A percentile compares a stretch with the other conserved stretches of the same genome.
phyloP scores from a whole-genome alignment of 2,329 filamentous ascomycete species.

The Botrytis medusae region DNA sequence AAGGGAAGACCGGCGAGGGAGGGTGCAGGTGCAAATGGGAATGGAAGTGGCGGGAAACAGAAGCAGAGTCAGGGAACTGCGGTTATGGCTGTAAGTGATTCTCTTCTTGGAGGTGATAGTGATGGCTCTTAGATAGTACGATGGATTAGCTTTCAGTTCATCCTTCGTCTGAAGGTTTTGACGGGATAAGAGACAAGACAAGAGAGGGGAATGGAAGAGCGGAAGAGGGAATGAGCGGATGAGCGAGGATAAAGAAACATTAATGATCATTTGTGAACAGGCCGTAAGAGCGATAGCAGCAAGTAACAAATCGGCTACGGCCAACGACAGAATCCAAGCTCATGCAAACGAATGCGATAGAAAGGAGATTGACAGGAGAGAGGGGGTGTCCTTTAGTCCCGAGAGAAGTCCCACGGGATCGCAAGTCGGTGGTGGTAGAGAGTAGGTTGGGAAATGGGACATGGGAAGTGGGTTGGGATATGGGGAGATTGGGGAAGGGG shows the following conservation, averaged over 20 bases:
- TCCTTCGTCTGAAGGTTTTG: background rate
- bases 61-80: conserved; percentile 12
- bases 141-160: too few species aligned
- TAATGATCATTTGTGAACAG: background rate
- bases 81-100: conserved; percentile 18
- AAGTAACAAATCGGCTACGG: background rate
- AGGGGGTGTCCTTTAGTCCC: background rate
- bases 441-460: background rate
- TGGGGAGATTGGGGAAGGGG: background rate
- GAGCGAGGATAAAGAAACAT: background rate
- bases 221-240: too few species aligned
- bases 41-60: background rate
- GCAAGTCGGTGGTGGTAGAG: background rate
- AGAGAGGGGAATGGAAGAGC: background rate
- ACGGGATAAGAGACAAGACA: background rate
- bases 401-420: background rate
- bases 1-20: background rate
- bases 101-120: background rate
- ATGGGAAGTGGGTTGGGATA: too few species aligned
- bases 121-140: background rate
- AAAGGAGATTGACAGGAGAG: background rate
- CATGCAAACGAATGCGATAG: background rate
- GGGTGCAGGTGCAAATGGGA: conserved; percentile 22
- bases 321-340: background rate
- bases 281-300: conserved; percentile 16